These are phyloP conservation scores for Venturia nashicola DNA, from an alignment of 2,329 filamentous ascomycete species.

Conservation along the genomic window DNA sequence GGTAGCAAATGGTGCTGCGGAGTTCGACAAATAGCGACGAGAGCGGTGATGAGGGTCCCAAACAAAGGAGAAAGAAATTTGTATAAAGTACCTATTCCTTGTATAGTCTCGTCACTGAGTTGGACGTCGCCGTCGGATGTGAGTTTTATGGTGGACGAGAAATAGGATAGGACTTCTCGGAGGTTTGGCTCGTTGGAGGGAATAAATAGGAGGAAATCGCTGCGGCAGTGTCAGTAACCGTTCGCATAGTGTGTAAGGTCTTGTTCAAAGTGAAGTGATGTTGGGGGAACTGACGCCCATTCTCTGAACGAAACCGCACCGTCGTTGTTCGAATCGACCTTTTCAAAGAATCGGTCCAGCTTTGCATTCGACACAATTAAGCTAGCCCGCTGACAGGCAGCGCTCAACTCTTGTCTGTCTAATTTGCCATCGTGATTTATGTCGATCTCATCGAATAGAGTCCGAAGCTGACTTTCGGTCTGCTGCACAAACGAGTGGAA, in stretches of 20 bases:
- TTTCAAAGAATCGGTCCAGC: constrained; percentile 73
- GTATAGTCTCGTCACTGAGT: constrained; percentile 78
- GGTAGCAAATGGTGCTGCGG: constrained; percentile 10
- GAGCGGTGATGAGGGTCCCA: constrained; percentile 50
- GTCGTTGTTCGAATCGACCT: constrained; percentile 83
- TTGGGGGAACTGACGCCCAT: constrained; percentile 66
- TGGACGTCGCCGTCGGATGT: constrained; percentile 90
- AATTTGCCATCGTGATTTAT: constrained; percentile 73
- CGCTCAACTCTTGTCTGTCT: constrained; percentile 70
- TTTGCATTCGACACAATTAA: constrained; percentile 66
- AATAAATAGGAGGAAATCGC: constrained; percentile 90
- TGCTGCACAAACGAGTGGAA: constrained; percentile 80
- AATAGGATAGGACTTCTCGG: constrained; percentile 78
- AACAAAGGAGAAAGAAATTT: constrained; percentile 61
- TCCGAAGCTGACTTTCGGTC: constrained; percentile 71
- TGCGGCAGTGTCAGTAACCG: constrained; percentile 23
- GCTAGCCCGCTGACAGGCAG: constrained; percentile 67
- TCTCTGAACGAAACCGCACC: constrained; percentile 82
- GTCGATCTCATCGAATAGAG: constrained; percentile 80
- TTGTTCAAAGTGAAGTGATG: background rate
- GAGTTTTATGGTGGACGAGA: constrained; percentile 76
- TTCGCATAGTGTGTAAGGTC: background rate
- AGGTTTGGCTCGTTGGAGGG: constrained; percentile 58
- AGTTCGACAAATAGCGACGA: constrained; percentile 16
- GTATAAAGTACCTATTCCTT: constrained; percentile 80